Evolutionary conservation across 306 rosid species (phyloP), one percentile per base, ranked within the genome.

Genomic region (Spatholobus suberectus): DNA sequence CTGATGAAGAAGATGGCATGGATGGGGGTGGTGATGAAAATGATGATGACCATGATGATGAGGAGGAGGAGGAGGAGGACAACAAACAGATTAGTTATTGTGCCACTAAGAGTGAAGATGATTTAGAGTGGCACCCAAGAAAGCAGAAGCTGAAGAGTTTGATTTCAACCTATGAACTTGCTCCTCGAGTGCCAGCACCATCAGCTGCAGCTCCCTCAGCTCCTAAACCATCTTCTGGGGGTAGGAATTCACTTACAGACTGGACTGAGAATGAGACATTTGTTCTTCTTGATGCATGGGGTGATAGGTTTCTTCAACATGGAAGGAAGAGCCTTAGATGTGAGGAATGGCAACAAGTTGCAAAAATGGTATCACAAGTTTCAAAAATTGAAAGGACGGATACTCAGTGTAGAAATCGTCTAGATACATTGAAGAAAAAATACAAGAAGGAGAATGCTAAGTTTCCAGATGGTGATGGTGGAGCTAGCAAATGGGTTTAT

Each of bases 281-380:
- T 79, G 89, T 89, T 62, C 92, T 95, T 81, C 90, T 95, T 57
- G 97, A 93, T 69, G 92, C 94, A 44, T 95, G 97, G 97, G 98
- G 97, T 24, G 89, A 91, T 44, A 88, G 89, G 81, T 93, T 95
- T 89, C 90, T 95, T 73, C 97, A 85, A 66, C 93, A 84, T 49
- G 95, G 93, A 51, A 95, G 94, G 88, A 95, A 93, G 90, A 95
- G 97, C 68, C 97, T 95, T 68, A 89, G 97, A 78, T 87, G 90
- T 23, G 97, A 95, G 85, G 98, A 95, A 77, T 95, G 98, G 98
- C 93, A 90, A 80, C 92, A 93, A 86, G 97, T 95, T 73, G 94
- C 97, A 3, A 97, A 91, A 66, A 90, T 88, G 87, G 98, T 95
- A 13, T 89, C 94, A 2, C 90, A 90, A 85, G 92, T 90, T 67